Conservation (phyloP, 2,329 filamentous ascomycete genomes). For the Tolypocladium nubicola region DNA sequence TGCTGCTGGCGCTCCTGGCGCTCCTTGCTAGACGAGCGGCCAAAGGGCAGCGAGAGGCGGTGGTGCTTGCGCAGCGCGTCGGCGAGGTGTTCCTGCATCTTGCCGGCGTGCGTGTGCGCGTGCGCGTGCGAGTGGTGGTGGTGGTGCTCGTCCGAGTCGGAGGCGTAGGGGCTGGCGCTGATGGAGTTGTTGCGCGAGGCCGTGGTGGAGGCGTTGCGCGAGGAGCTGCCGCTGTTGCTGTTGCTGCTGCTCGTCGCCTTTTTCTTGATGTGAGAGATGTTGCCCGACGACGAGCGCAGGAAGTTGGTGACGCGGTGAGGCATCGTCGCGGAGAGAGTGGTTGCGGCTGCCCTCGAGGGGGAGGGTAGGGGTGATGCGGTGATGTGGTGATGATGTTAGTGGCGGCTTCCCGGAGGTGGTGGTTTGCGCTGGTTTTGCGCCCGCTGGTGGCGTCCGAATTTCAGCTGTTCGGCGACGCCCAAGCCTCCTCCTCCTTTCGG, state of each 20-base stretch:
- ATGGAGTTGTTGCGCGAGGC: conserved; percentile 15
- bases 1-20: conserved; percentile 25
- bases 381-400: not conserved
- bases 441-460: not conserved
- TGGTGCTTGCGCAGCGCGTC: conserved; percentile 30
- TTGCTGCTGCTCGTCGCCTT: conserved; percentile 6
- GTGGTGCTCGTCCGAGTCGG: conserved; percentile 22
- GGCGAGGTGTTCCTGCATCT: conserved; percentile 24
- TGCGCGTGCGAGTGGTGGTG: not conserved
- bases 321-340: conserved; percentile 26
- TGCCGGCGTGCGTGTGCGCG: conserved; percentile 15
- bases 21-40: conserved; percentile 20
- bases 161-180: conserved; percentile 22
- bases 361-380: not conserved
- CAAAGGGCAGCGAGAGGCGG: conserved; percentile 29
- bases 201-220: conserved; percentile 18
- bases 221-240: conserved; percentile 13
- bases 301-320: conserved; percentile 48
- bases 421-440: not conserved
- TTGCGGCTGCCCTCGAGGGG: not conserved
- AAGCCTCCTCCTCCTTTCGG: not conserved
- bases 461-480: not conserved
- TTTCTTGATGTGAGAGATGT: conserved; percentile 39
- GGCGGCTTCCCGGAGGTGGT: not conserved
- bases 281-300: conserved; percentile 45